These are phyloP conservation scores for Alternaria consortialis DNA, from an alignment of 2,329 filamentous ascomycete species.

Conservation along the genomic window DNA sequence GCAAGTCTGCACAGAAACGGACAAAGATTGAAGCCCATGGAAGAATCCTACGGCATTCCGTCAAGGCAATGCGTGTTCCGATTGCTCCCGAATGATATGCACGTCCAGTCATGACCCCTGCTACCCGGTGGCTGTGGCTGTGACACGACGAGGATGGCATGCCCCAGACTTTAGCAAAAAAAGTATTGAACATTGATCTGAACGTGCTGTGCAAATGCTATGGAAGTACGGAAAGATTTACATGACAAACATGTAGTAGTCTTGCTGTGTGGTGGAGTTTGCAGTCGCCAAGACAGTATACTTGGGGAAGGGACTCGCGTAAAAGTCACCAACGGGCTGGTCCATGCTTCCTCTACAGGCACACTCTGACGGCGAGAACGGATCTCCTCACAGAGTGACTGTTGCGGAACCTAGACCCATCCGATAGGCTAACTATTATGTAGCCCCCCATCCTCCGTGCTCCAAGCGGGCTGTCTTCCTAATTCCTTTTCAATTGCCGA, in stretches of 20 bases:
- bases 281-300: not conserved
- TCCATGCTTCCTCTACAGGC: conserved; percentile 19
- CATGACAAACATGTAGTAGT: not conserved
- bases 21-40: conserved; percentile 8
- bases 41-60: conserved; percentile 7
- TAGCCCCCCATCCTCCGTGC: conserved; percentile 24
- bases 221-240: no score
- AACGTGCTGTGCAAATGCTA: no score
- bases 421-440: conserved; percentile 40
- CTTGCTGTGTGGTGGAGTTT: not conserved
- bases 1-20: conserved; percentile 7
- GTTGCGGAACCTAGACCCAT: conserved; percentile 23
- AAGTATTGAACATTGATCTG: not conserved
- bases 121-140: conserved; percentile 19
- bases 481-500: conserved; percentile 46
- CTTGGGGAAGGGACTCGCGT: conserved; percentile 14
- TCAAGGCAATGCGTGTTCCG: conserved; percentile 15
- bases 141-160: conserved; percentile 8
- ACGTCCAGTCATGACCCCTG: conserved; percentile 15
- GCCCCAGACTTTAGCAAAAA: not conserved
- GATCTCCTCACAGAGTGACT: conserved; percentile 21
- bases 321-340: conserved; percentile 11
- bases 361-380: conserved; percentile 23
- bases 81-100: conserved; percentile 22
- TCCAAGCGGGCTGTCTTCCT: conserved; percentile 33